A percentile compares a stretch with the other conserved stretches of the same genome.
phyloP scores from a whole-genome alignment of 1,139 yeast genomes.

The Taiozyma sp. region DNA sequence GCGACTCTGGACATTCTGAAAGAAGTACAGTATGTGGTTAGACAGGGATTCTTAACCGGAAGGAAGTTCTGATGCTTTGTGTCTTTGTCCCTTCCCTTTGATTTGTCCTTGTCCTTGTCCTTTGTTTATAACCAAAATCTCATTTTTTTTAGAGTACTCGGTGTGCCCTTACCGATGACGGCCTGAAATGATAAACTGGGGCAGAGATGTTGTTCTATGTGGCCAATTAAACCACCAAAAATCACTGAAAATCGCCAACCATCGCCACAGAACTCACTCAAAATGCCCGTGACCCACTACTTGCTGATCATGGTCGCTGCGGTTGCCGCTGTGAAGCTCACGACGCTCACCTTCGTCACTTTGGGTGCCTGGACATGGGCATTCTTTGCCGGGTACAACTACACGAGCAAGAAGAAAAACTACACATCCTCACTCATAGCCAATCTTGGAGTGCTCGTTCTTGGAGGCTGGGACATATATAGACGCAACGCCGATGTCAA shows the following conservation, averaged over 20 bases:
- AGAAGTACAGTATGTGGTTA: not conserved
- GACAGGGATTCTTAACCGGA: not conserved
- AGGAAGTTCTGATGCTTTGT: not conserved
- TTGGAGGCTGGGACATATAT: not conserved
- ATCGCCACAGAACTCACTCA: too few relatives aligned
- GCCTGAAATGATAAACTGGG: not conserved
- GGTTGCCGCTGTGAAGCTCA: not conserved
- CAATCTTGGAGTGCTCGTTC: not conserved
- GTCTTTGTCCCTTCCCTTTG: too few relatives aligned
- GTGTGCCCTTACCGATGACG: not conserved
- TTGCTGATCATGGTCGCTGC: not conserved
- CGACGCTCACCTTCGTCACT: not conserved
- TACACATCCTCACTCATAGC: not conserved
- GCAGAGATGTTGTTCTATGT: not conserved
- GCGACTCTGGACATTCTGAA: conserved; percentile 7
- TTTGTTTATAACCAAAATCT: too few relatives aligned
- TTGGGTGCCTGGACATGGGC: not conserved
- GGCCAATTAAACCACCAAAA: too few relatives aligned
- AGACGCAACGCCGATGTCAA: not conserved
- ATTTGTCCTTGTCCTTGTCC: too few relatives aligned
- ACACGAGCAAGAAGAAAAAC: not conserved
- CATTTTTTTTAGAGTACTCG: too few relatives aligned
- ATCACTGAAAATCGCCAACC: too few relatives aligned
- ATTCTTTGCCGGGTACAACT: not conserved
- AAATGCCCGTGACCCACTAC: not conserved